Evolutionary conservation across 2,329 filamentous ascomycete genomes (phyloP), one percentile per base, ranked within the genome.

Genomic region (Gyromitra esculenta): DNA sequence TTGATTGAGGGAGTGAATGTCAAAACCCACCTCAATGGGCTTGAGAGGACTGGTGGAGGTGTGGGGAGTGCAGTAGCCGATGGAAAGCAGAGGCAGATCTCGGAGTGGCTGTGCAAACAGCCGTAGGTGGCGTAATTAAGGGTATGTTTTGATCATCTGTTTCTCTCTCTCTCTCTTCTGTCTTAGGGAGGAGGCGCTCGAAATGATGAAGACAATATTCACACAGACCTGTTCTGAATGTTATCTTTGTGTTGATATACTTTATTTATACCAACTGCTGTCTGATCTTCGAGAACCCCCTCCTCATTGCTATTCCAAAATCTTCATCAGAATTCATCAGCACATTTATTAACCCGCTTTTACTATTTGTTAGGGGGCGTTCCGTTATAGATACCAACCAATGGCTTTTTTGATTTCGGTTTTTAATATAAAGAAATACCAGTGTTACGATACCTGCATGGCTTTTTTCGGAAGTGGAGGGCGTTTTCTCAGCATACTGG

Each of bases 201-300:
- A 86, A 82, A 89, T 92, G 91, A 92, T 91, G 90, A 93, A 85
- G 84, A 85, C 82, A 85, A 87, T 86, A 86, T 85, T 85, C 88
- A 91, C 91, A 93, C 91, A 93, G 91, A 93, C 91, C 91, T 93
- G 91, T 91, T 91, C 91, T 87, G 90, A 93, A 91, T 84, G 82
- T 83, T 81, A 81, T 54, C 54, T 57, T 31, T 80, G 87, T 92
- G 90, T 91, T 87, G 91, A 92, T 87, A 86, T 64, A 86, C 75
- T 85, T 85, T 45, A 77, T 78, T 89, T 90, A 89, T 89, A 90
- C 89, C 91, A 93, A 93, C 90, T 91, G 91, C 91, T 93, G 89
- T 92, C 91, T 92, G 91, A 92, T 69, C 41, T 76, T 60, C 18
- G 59, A 64, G 43, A 60, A 25, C 25, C 59, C 48, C 43, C 25